phyloP scores from a whole-genome alignment of 2,329 filamentous ascomycete genomes.

The Beauveria brongniartii region DNA sequence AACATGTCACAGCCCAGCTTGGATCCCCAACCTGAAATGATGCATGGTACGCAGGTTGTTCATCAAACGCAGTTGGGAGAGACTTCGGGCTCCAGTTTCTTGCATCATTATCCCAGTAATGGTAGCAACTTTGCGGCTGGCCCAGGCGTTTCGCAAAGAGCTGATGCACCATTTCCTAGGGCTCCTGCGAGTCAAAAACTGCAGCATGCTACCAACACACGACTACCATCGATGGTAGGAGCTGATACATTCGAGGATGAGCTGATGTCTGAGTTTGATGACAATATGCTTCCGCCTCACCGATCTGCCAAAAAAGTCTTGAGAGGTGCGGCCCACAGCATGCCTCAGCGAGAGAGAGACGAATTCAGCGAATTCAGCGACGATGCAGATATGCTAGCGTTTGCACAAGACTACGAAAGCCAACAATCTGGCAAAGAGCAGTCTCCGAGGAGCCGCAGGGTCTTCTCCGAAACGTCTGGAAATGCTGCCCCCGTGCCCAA shows the following conservation, averaged over 20 bases:
- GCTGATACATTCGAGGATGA: constrained; percentile 17
- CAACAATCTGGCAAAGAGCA: constrained; percentile 24
- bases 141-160: neutral
- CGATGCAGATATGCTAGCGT: constrained; percentile 43
- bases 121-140: neutral
- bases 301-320: constrained; percentile 1
- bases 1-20: constrained; percentile 26
- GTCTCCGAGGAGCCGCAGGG: constrained; percentile 24
- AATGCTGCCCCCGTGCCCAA: constrained; percentile 30
- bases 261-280: constrained; percentile 23
- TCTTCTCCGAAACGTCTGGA: constrained; percentile 41
- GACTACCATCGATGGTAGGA: neutral
- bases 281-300: constrained; percentile 14
- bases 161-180: constrained; percentile 20
- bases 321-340: neutral
- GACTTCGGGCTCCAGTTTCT: constrained; percentile 16
- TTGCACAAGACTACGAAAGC: constrained; percentile 42
- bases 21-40: constrained; percentile 23
- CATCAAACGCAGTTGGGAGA: constrained; percentile 41
- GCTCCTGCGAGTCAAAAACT: neutral
- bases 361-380: constrained; percentile 42
- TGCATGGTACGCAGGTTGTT: constrained; percentile 38
- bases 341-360: constrained; percentile 19
- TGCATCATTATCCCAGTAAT: constrained; percentile 14
- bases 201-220: neutral